Conservation (phyloP, 2,329 filamentous ascomycete genomes). For the Pseudogymnoascus sp. region DNA sequence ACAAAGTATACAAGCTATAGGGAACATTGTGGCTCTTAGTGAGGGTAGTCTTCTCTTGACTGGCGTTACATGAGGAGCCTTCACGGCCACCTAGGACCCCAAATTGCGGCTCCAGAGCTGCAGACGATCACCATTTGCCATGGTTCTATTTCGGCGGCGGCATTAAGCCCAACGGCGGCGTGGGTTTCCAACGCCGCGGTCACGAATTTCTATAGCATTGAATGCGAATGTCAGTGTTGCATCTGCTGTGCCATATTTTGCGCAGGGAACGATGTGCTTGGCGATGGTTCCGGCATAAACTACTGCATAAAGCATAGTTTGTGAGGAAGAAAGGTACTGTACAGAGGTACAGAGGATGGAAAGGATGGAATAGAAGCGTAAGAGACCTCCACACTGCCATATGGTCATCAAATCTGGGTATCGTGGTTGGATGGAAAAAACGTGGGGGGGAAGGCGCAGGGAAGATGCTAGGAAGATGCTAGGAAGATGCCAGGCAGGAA, state of each 20-base stretch:
- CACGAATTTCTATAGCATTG: background rate
- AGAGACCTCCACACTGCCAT: background rate
- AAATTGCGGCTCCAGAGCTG: background rate
- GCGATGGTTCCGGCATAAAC: background rate
- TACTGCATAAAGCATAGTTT: background rate
- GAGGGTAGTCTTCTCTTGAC: background rate
- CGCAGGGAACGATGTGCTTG: background rate
- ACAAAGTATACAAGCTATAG: background rate
- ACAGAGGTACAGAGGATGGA: background rate
- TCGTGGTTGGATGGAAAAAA: conserved; percentile 9
- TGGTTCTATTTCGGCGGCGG: background rate
- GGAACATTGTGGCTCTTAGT: background rate
- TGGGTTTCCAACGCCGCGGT: background rate
- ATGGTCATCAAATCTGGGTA: background rate
- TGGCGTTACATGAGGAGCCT: background rate
- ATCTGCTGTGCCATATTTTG: conserved; percentile 4
- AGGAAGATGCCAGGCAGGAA: background rate
- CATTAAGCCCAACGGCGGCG: background rate
- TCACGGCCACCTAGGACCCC: background rate
- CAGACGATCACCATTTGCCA: background rate
- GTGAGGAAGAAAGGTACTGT: background rate
- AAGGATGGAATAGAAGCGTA: conserved; percentile 1
- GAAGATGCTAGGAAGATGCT: background rate
- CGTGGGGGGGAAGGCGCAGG: background rate
- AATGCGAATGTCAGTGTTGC: background rate